Evolutionary conservation across 2,329 filamentous ascomycete species (phyloP).

Genomic region (Cladorrhinum sp.): DNA sequence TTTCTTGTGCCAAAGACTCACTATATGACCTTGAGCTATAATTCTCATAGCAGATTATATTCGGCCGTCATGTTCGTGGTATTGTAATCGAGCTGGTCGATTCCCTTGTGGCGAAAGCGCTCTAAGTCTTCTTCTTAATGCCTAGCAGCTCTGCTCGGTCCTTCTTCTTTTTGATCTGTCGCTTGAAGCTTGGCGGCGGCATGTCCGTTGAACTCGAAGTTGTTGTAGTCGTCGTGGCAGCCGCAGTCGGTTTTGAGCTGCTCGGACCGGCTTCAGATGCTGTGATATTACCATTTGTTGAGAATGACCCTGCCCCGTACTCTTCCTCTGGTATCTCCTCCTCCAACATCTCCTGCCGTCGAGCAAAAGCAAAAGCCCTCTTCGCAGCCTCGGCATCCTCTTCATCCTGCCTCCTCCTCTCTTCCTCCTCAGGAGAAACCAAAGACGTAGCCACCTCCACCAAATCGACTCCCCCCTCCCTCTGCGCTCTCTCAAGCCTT

Average conservation of each 20-base stretch:
- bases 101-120: no score
- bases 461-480: conserved; percentile 61
- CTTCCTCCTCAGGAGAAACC: conserved; percentile 50
- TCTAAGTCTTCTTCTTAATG: conserved; percentile 92
- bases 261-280: conserved; percentile 11
- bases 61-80: no score
- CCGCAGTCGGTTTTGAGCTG: conserved; percentile 32
- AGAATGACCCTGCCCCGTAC: not conserved
- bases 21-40: no score
- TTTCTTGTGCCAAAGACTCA: no score
- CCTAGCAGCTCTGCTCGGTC: conserved; percentile 71
- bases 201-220: conserved; percentile 36
- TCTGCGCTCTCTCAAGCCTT: conserved; percentile 71
- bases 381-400: conserved; percentile 83
- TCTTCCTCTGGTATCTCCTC: conserved; percentile 51
- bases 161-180: conserved; percentile 83
- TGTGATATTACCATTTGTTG: conserved; percentile 23
- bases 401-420: conserved; percentile 64
- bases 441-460: conserved; percentile 43
- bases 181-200: conserved; percentile 64
- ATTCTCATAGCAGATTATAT: no score
- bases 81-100: no score
- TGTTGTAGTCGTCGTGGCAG: conserved; percentile 30
- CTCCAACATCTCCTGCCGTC: conserved; percentile 46
- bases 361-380: conserved; percentile 68